Percentiles rank a stretch among this genome's conserved stretches.
Conservation (phyloP, 2,329 filamentous ascomycete genomes). For the Sporothrix pseudoabietina region DNA sequence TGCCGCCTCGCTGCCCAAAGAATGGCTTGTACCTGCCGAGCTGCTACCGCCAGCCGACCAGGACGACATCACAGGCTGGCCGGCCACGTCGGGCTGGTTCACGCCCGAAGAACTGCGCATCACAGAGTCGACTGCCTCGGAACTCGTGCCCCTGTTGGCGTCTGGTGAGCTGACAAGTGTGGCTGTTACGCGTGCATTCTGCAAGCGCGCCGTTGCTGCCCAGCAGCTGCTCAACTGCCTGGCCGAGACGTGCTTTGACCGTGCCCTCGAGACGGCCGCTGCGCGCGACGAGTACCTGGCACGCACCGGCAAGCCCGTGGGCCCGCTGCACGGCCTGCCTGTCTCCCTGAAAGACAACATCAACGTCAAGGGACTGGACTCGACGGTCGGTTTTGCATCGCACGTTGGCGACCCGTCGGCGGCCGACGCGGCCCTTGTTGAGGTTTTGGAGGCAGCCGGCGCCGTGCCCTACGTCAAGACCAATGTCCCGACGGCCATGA, state of each 20-base stretch:
- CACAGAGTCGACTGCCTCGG: constrained; percentile 41
- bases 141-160: constrained; percentile 44
- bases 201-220: constrained; percentile 45
- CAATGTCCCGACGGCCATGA: constrained; percentile 63
- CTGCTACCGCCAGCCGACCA: constrained; percentile 57
- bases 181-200: constrained; percentile 44
- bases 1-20: constrained; percentile 54
- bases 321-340: constrained; percentile 67
- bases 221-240: constrained; percentile 53
- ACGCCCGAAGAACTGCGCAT: constrained; percentile 48
- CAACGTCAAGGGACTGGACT: constrained; percentile 61
- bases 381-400: constrained; percentile 65
- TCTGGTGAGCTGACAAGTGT: constrained; percentile 44
- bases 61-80: constrained; percentile 59
- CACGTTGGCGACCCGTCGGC: constrained; percentile 60
- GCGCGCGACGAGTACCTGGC: constrained; percentile 54
- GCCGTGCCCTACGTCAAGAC: constrained; percentile 61
- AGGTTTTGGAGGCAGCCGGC: constrained; percentile 50
- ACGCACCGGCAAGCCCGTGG: constrained; percentile 51
- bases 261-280: constrained; percentile 52
- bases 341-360: constrained; percentile 73
- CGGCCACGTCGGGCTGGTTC: constrained; percentile 61
- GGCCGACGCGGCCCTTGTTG: constrained; percentile 46
- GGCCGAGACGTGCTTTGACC: constrained; percentile 56
- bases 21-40: constrained; percentile 58